These are phyloP conservation scores for Ceratocystis eucalypticola DNA, from an alignment of 2,329 filamentous ascomycete species.

Conservation along the genomic window DNA sequence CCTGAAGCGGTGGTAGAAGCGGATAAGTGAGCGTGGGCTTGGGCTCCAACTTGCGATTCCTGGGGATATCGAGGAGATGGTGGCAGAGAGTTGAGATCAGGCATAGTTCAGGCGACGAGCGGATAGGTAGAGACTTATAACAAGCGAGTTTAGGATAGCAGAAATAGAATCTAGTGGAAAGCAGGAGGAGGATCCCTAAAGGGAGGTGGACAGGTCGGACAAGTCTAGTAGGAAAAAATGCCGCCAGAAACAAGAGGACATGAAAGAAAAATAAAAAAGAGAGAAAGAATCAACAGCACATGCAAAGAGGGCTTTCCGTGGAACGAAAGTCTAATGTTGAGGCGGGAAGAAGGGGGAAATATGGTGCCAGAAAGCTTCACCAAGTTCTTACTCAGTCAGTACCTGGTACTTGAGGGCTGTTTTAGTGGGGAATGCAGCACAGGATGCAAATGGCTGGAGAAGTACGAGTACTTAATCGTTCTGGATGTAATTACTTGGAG, in stretches of 20 bases:
- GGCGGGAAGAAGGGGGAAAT: background rate
- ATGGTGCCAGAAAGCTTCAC: background rate
- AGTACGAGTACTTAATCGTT: background rate
- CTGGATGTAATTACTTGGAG: too few species aligned
- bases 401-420: background rate
- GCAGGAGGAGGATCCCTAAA: background rate
- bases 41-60: conserved; percentile 29
- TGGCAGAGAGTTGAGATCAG: conserved; percentile 44
- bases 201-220: background rate
- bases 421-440: background rate
- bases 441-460: background rate
- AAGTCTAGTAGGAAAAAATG: background rate
- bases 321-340: background rate
- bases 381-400: background rate
- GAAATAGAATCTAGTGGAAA: conserved; percentile 1
- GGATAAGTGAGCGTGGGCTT: conserved; percentile 25
- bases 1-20: background rate
- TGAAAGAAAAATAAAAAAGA: background rate
- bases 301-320: background rate
- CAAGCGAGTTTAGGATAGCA: background rate
- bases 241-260: background rate
- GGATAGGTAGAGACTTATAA: background rate
- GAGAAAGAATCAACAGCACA: background rate
- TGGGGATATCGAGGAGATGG: conserved; percentile 30
- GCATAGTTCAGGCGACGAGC: conserved; percentile 28